Percentiles rank a stretch among this genome's conserved stretches.
These are phyloP conservation scores for Pseudocohnilembus persalinus DNA, from an alignment of 169 alveolate genomes.

Conservation along the genomic window DNA sequence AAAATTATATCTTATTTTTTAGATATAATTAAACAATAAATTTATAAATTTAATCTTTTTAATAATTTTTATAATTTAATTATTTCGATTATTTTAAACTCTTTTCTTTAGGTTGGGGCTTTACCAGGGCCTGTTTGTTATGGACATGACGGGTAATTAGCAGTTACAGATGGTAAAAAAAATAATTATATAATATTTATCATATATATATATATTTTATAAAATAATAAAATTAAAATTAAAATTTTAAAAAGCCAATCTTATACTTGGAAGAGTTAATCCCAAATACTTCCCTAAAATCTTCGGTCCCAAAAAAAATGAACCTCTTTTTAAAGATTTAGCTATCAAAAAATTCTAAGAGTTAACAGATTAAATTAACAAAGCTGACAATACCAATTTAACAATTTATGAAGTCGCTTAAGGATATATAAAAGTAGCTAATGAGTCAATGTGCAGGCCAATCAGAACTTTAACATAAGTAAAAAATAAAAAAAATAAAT, in stretches of 20 bases:
- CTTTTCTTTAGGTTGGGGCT: slow-evolving; percentile 54
- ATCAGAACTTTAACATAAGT: slow-evolving; percentile 66
- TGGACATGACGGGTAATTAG: slow-evolving; percentile 66
- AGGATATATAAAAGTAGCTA: slow-evolving; percentile 87
- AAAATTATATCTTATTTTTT: too few species aligned
- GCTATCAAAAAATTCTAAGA: slow-evolving; percentile 45
- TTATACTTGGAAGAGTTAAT: slow-evolving; percentile 69
- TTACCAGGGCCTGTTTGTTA: slow-evolving; percentile 84
- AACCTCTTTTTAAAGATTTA: slow-evolving; percentile 53
- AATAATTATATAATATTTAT: too few species aligned
- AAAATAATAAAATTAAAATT: background rate
- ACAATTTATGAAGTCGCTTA: slow-evolving; percentile 58
- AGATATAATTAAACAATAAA: slow-evolving; percentile 14
- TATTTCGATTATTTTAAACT: too few species aligned
- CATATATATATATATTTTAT: background rate
- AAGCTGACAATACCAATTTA: slow-evolving; percentile 11
- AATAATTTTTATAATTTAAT: background rate
- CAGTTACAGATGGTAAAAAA: slow-evolving; percentile 86
- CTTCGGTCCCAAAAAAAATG: slow-evolving; percentile 69
- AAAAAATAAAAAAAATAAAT: too few species aligned
- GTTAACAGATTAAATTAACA: slow-evolving; percentile 52
- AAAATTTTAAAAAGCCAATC: slow-evolving; percentile 20
- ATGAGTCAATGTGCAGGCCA: slow-evolving; percentile 86
- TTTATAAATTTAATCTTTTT: slow-evolving; percentile 54
- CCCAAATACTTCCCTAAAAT: slow-evolving; percentile 79